Conservation (phyloP, 1,284 basidiomycete species). For the Schizophyllum commune region DNA sequence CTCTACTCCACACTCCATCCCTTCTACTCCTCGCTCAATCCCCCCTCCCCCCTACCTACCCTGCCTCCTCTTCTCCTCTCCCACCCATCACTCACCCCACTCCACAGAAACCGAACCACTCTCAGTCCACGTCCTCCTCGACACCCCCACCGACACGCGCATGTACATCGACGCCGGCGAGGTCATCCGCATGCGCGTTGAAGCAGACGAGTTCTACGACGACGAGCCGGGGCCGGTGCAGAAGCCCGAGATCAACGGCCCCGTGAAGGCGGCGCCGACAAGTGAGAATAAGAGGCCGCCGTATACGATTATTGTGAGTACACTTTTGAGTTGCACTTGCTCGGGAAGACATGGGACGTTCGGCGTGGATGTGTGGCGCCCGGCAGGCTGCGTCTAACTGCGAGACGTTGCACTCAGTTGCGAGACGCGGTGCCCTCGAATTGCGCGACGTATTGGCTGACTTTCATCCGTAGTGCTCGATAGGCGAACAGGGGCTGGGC, state of each 20-base stretch:
- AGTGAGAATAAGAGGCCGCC: conserved; percentile 38
- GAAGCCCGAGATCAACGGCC: conserved; percentile 58
- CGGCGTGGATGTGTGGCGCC: no score
- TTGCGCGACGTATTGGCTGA: neutral
- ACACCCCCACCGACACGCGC: conserved; percentile 58
- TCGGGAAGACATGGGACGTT: no score
- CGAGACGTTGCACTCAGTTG: no score
- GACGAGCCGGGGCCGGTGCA: conserved; percentile 84
- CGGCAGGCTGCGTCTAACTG: no score
- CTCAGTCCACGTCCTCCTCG: conserved; percentile 51
- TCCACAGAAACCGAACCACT: conserved; percentile 25
- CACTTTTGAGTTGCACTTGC: neutral
- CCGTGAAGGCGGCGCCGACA: conserved; percentile 38
- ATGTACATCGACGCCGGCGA: conserved; percentile 86
- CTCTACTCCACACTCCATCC: no score
- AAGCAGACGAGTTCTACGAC: conserved; percentile 85
- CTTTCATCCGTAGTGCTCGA: conserved; percentile 59
- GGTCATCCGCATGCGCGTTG: conserved; percentile 81
- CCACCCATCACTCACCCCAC: no score
- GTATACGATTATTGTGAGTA: conserved; percentile 68
- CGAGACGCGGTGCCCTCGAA: no score
- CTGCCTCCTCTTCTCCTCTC: conserved; percentile 34
- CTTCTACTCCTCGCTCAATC: neutral
- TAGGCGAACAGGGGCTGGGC: conserved; percentile 85
- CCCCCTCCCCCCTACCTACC: conserved; percentile 5